Conservation (phyloP, 2,329 filamentous ascomycete genomes). For the Aaosphaeria arxii region DNA sequence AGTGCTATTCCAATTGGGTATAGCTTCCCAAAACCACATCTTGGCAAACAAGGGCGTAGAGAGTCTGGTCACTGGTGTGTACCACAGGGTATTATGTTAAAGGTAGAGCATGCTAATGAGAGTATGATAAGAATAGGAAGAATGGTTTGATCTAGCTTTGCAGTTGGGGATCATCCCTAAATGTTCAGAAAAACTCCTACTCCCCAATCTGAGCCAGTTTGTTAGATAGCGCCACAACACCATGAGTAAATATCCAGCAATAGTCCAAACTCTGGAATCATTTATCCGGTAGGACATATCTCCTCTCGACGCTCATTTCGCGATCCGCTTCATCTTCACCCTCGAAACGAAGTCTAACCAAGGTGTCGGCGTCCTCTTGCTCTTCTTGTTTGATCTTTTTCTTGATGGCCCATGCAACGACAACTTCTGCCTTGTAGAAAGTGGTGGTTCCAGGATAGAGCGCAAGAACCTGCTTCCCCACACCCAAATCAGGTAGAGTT, state of each 20-base stretch:
- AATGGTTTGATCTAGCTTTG: no score
- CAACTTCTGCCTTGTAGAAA: constrained; percentile 52
- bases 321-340: constrained; percentile 46
- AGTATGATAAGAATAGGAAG: no score
- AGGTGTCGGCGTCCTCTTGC: constrained; percentile 34
- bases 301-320: constrained; percentile 49
- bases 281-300: constrained; percentile 46
- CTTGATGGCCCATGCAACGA: constrained; percentile 37
- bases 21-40: no score
- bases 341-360: constrained; percentile 47
- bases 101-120: no score
- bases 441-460: constrained; percentile 53
- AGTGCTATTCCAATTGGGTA: no score
- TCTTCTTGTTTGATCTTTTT: constrained; percentile 35
- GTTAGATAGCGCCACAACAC: background rate
- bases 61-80: no score
- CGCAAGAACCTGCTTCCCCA: constrained; percentile 46
- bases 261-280: constrained; percentile 1
- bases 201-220: no score
- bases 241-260: background rate
- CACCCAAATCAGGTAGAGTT: constrained; percentile 40
- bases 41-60: no score
- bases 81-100: no score
- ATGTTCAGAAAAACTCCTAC: no score
- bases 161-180: no score